phyloP scores from a whole-genome alignment of 371 early-diverging fungal species.

The Blastocladiella emersonii region DNA sequence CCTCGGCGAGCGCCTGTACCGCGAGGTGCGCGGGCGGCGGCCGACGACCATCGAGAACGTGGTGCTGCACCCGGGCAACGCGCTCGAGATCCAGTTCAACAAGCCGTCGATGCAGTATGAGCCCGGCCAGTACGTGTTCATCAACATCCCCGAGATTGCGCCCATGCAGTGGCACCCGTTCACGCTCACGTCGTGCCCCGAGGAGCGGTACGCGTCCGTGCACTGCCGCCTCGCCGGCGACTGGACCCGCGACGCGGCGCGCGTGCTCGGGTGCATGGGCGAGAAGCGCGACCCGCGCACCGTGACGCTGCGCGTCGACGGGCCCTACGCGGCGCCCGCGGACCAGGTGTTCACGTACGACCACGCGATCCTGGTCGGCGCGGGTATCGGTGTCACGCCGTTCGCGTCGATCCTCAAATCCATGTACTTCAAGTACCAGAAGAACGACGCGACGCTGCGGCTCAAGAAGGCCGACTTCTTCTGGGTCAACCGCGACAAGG shows the following conservation, averaged over 20 bases:
- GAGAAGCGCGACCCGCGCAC: constrained; percentile 16
- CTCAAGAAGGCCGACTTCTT: constrained; percentile 43
- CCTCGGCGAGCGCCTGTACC: constrained; percentile 39
- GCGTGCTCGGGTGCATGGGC: constrained; percentile 21
- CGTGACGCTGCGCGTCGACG: constrained; percentile 37
- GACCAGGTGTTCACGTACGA: constrained; percentile 79
- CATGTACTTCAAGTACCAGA: constrained; percentile 31
- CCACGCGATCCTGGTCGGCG: constrained; percentile 57
- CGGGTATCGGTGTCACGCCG: constrained; percentile 71
- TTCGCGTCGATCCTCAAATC: constrained; percentile 54
- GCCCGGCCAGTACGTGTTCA: constrained; percentile 58
- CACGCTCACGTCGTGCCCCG: constrained; percentile 24
- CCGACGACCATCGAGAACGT: constrained; percentile 39
- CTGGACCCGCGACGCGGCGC: constrained; percentile 22
- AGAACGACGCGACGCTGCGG: constrained; percentile 17
- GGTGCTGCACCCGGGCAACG: constrained; percentile 51
- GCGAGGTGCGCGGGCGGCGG: constrained; percentile 30
- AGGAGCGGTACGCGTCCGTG: constrained; percentile 22
- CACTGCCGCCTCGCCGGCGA: constrained; percentile 27
- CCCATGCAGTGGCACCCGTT: constrained; percentile 30
- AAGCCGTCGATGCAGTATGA: constrained; percentile 43
- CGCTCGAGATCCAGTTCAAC: constrained; percentile 50
- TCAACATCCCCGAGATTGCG: constrained; percentile 49
- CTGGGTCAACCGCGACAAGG: constrained; percentile 50
- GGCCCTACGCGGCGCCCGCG: constrained; percentile 73